Base-by-base conservation (phyloP, 345 rosid genomes). In the Ceriops tagal region DNA sequence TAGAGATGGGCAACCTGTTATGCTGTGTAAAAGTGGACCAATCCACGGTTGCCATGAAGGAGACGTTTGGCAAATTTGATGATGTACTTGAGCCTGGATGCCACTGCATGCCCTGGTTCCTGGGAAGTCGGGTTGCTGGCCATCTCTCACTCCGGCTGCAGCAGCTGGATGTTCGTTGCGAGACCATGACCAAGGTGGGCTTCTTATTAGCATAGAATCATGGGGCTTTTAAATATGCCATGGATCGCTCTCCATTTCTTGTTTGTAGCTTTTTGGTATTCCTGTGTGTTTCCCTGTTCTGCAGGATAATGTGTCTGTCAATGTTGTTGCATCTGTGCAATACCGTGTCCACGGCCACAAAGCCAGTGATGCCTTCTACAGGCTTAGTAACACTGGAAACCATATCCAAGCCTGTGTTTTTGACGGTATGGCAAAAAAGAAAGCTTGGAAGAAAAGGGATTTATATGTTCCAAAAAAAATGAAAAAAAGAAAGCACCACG, bases 371-470 rank as follows among this genome's bases (percentile, higher is more conserved):
- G 68, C 73, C 18, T 68, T 52, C 60, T 74, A 68, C 30, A 74
- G 68, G 7, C 77, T 74, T 13, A 67, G 28, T 65, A 62, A 68
- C 61, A 62, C 77, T 15, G 46, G 64, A 63, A 16, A 52, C 20
- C 72, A 74, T 34, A 74, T 68, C 62, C 77, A 74, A 63, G 68
- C 77, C 8, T 68, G 68, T 63, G 77, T 68, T 62, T 74, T 62
- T 56, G 77, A 74, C 27, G 77, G 77, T 74, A 64, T 39, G 58
- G 47, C 15, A 21, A 8, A 55, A 1, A 2, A n/a, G 24, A 55
- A 55, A n/a, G 58, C 28, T 22, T 55, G 15, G 46, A 3, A 39
- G 15, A 39, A 39, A 39, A 39, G 13, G 46, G 18, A 13, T 43
- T 3, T 15, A 8, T 34, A 34, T 34, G 8, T 34, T 34, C 37